These are phyloP conservation scores for Saururus chinensis DNA, from an alignment of 164 flowering plant species.

Conservation along the genomic window DNA sequence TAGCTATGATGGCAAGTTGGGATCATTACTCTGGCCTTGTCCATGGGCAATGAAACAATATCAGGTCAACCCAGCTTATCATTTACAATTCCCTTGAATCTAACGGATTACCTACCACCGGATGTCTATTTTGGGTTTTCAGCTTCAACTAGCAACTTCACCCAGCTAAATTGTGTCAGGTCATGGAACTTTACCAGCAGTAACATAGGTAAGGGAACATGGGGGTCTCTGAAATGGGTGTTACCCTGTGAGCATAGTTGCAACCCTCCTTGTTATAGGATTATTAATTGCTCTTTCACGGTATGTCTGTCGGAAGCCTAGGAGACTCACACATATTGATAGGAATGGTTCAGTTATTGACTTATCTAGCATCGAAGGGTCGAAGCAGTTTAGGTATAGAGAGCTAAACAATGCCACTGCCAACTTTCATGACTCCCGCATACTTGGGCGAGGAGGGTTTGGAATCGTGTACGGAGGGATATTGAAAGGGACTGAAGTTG, in stretches of 20 bases:
- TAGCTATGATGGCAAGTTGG: constrained; percentile 22
- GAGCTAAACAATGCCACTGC: constrained; percentile 40
- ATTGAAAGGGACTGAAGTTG: constrained; percentile 24
- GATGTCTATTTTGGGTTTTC: constrained; percentile 41
- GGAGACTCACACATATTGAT: neutral
- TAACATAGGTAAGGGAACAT: constrained; percentile 3
- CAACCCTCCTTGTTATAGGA: neutral
- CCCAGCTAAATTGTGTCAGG: constrained; percentile 32
- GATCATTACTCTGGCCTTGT: constrained; percentile 17
- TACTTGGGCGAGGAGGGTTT: constrained; percentile 57
- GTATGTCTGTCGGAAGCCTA: neutral
- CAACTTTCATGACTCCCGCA: constrained; percentile 27
- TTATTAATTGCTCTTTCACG: neutral
- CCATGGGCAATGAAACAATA: constrained; percentile 6
- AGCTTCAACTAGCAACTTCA: constrained; percentile 34
- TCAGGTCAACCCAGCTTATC: constrained; percentile 7
- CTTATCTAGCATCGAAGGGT: constrained; percentile 2
- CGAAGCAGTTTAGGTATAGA: constrained; percentile 25
- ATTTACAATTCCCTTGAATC: constrained; percentile 15
- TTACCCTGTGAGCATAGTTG: constrained; percentile 26
- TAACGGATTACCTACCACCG: constrained; percentile 29
- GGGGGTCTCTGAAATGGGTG: neutral
- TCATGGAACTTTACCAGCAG: constrained; percentile 33
- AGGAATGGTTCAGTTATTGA: neutral
- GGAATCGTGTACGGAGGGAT: constrained; percentile 52